Evolutionary conservation across 305 asterid genomes (phyloP).

Genomic region (Striga hermonthica): DNA sequence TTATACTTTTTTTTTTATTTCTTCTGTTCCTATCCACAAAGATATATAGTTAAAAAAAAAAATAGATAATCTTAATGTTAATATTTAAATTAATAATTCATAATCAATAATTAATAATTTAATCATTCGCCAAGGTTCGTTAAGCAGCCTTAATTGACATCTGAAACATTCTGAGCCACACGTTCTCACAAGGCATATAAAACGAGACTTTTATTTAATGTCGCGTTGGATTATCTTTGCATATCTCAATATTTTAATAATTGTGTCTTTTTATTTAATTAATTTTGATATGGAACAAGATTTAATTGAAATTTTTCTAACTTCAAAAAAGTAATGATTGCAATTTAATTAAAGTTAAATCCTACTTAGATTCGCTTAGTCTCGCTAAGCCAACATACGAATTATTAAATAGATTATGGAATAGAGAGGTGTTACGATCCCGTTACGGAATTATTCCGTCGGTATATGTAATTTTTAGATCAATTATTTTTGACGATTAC

Average conservation of each 20-base stretch:
- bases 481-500: too few relatives aligned
- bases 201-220: neutral
- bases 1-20: neutral
- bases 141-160: slow-evolving; percentile 26
- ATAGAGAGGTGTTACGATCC: too few relatives aligned
- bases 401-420: too few relatives aligned
- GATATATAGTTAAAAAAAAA: too few relatives aligned
- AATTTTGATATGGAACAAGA: too few relatives aligned
- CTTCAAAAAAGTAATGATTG: too few relatives aligned
- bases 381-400: too few relatives aligned
- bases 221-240: neutral
- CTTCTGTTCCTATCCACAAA: neutral
- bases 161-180: slow-evolving; percentile 3
- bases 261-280: neutral
- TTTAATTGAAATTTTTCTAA: too few relatives aligned
- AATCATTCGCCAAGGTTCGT: slow-evolving; percentile 10
- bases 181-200: neutral
- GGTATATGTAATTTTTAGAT: too few relatives aligned
- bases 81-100: neutral
- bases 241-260: slow-evolving; percentile 1
- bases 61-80: neutral
- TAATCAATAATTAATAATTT: neutral
- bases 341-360: too few relatives aligned
- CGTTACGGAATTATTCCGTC: too few relatives aligned
- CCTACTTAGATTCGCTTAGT: too few relatives aligned